Percentiles rank a stretch among this genome's conserved stretches.
These are phyloP conservation scores for Amyloporia xantha DNA, from an alignment of 768 basidiomycete species.

Conservation along the genomic window DNA sequence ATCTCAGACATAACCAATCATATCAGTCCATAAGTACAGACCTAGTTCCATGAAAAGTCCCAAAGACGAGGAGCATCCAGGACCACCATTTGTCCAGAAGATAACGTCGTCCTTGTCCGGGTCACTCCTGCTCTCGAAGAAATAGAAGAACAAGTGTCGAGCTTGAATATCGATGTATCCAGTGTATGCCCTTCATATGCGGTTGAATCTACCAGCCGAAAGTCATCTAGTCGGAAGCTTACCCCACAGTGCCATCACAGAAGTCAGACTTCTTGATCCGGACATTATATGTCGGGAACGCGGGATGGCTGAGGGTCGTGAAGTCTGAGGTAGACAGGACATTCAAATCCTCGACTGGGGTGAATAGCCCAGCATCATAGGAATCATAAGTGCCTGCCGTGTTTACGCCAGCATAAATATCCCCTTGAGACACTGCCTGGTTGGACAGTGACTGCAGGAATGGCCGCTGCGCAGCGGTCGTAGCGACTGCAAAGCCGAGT, in stretches of 20 bases:
- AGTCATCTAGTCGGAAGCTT: background rate
- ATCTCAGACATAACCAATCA: constrained; percentile 62
- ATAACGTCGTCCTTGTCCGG: constrained; percentile 25
- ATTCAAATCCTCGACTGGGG: constrained; percentile 25
- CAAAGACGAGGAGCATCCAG: constrained; percentile 23
- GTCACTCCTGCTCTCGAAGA: constrained; percentile 38
- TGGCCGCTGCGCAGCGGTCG: background rate
- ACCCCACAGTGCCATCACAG: constrained; percentile 36
- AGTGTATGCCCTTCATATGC: constrained; percentile 46
- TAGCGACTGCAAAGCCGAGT: background rate
- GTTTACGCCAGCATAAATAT: background rate
- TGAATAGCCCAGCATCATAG: constrained; percentile 27
- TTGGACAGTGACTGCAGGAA: background rate
- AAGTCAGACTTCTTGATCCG: constrained; percentile 36
- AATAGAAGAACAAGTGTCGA: constrained; percentile 40
- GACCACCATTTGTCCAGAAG: constrained; percentile 33
- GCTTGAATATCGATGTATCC: constrained; percentile 68
- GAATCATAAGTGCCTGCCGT: background rate
- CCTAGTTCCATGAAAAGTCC: constrained; percentile 45
- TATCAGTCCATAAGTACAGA: constrained; percentile 31
- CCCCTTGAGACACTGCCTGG: background rate
- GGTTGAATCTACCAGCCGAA: background rate
- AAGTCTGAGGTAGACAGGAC: constrained; percentile 28
- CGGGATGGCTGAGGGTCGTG: constrained; percentile 31
- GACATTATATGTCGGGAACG: constrained; percentile 37